A percentile compares a stretch with the other conserved stretches of the same genome.
Evolutionary conservation across 768 basidiomycete species (phyloP).

Genomic region (Dioszegia crocea): DNA sequence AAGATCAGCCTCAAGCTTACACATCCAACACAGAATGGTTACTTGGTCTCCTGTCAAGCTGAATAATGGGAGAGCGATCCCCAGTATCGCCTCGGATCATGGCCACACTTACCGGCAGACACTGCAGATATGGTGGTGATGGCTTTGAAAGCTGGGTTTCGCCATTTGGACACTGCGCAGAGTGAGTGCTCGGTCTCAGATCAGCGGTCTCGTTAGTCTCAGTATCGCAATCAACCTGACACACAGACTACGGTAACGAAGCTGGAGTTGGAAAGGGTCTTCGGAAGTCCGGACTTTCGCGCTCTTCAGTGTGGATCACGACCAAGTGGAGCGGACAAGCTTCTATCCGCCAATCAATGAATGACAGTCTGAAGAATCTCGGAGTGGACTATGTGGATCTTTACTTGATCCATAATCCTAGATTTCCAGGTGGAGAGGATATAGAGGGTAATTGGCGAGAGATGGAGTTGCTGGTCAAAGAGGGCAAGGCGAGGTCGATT

Average conservation of each 20-base stretch:
- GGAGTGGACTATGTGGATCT: conserved; percentile 29
- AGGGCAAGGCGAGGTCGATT: conserved; percentile 26
- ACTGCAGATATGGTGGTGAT: conserved; percentile 20
- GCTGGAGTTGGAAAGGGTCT: conserved; percentile 32
- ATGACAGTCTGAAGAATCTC: conserved; percentile 25
- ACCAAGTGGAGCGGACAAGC: conserved; percentile 30
- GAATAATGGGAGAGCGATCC: conserved; percentile 39
- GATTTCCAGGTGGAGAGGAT: conserved; percentile 18
- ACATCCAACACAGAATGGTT: too few species aligned
- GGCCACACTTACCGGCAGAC: conserved; percentile 23
- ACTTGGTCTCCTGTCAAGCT: conserved; percentile 28
- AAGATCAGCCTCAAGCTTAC: too few species aligned
- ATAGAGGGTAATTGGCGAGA: conserved; percentile 27
- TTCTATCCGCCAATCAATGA: conserved; percentile 5
- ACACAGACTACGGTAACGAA: conserved; percentile 20
- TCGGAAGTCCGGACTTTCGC: conserved; percentile 19
- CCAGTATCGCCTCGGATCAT: conserved; percentile 39
- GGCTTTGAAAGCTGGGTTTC: conserved; percentile 43
- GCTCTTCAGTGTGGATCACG: conserved; percentile 35
- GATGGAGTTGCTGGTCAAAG: conserved; percentile 24
- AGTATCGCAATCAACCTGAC: too few species aligned
- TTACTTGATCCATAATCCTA: conserved; percentile 29
- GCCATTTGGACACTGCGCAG: conserved; percentile 46
- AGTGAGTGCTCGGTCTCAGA: conserved; percentile 5
- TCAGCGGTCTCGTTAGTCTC: too few species aligned